A percentile compares a stretch with the other conserved stretches of the same genome.
These are phyloP conservation scores for Apophysomyces variabilis DNA, from an alignment of 371 early-diverging fungal species.

Conservation along the genomic window DNA sequence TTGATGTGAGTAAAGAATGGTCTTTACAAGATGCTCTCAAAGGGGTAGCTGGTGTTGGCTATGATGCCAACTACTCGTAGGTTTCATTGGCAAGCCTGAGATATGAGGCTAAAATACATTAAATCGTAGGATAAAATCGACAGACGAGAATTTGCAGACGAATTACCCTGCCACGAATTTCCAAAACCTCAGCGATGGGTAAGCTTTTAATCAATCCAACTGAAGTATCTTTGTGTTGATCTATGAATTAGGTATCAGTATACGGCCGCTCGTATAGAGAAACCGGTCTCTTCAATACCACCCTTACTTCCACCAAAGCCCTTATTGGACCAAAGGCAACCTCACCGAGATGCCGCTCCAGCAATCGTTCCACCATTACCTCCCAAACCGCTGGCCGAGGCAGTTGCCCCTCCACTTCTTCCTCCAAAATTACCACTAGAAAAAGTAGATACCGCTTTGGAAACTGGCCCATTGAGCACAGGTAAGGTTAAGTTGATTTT, in stretches of 20 bases:
- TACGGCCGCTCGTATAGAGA: conserved; percentile 17
- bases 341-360: background rate
- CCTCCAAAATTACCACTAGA: conserved; percentile 21
- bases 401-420: conserved; percentile 14
- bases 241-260: conserved; percentile 14
- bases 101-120: background rate
- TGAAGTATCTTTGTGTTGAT: too few relatives aligned
- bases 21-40: conserved; percentile 49
- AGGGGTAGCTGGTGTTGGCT: conserved; percentile 48
- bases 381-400: background rate
- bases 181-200: conserved; percentile 46
- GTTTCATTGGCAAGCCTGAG: background rate
- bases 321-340: background rate
- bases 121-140: background rate
- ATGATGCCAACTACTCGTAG: background rate
- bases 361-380: conserved; percentile 12
- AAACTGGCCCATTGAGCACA: background rate
- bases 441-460: background rate
- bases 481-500: background rate
- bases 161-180: conserved; percentile 30
- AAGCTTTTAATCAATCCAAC: background rate
- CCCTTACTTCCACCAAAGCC: conserved; percentile 22
- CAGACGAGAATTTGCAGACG: background rate
- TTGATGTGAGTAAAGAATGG: conserved; percentile 31
- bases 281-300: conserved; percentile 9